Base-by-base conservation (phyloP, 2,329 filamentous ascomycete species). In the Acrocalymma vagum region DNA sequence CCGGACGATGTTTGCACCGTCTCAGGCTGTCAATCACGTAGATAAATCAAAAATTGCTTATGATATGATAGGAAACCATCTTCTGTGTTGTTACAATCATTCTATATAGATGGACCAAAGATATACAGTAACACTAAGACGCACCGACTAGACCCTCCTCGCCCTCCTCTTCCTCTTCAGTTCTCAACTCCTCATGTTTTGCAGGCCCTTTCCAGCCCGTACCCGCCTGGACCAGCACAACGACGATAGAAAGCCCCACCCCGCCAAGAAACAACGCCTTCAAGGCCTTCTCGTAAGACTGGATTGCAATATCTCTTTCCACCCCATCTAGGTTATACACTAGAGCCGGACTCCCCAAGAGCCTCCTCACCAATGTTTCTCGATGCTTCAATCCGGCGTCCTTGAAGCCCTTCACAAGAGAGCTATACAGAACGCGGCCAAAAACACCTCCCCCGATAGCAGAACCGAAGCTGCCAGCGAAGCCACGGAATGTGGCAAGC, bases 361-460 rank as follows among this genome's bases (percentile, higher is more conserved):
- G 63, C 34, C 72, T 72, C n/a, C 78, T 70, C 2, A 84, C 72
- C 13, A 86, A 63, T 1, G 76, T 69, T 2, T 66, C 71, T 25
- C 61, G 54, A 28, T 62, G 52, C 45, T 72, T 46, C 42, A 73
- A 27, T 46, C 67, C 73, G 6, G 67, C 68, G 5, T 76, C 62
- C 4, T 67, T 62, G 51, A 90, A 90, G 0, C 83, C 81, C 0
- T 69, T 56, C n/a, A 76, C 72, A 2, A 93, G 73, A 0, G 75
- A 72, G 2, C 55, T 68, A 29, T 78, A 74, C 21, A 93, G 69
- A 2, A 82, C 74, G 5, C 88, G 79, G 26, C 80, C 77, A 62
- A 92, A 93, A 37, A 88, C 75, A 0, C 90, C 90, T 3, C 90
- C 89, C 3, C 88, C 88, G 31, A 93, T 86, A 0, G 89, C 83